These are phyloP conservation scores for Cordyceps militaris DNA, from an alignment of 2,329 filamentous ascomycete genomes.

Conservation along the genomic window DNA sequence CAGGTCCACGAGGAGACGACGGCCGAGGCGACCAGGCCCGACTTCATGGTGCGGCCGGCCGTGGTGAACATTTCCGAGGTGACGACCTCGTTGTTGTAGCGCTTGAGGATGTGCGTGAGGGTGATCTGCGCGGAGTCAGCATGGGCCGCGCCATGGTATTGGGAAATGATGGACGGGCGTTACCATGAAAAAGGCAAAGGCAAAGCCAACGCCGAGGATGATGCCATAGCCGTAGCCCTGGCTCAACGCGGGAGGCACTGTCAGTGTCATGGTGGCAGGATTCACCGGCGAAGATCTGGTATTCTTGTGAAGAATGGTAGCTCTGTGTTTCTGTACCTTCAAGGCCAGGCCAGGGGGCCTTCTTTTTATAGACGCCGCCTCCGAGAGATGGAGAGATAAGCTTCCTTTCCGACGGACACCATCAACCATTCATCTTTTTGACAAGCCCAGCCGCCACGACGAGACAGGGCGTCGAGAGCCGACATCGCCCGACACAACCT, in stretches of 20 bases:
- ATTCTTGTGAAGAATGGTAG: background rate
- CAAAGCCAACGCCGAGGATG: constrained; percentile 64
- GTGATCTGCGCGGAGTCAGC: constrained; percentile 37
- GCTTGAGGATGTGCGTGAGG: constrained; percentile 63
- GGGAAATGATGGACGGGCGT: background rate
- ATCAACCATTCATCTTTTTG: background rate
- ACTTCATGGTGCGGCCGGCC: constrained; percentile 81
- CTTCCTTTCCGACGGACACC: background rate
- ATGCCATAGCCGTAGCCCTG: constrained; percentile 73
- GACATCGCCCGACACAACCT: background rate
- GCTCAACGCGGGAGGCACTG: constrained; percentile 31
- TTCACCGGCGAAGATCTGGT: background rate
- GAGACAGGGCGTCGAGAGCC: background rate
- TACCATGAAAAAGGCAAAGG: constrained; percentile 66
- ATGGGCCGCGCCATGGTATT: background rate
- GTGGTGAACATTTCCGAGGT: constrained; percentile 92
- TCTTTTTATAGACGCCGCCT: background rate
- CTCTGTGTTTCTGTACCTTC: background rate
- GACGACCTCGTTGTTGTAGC: constrained; percentile 61
- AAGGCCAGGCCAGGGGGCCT: background rate
- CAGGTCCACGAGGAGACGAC: constrained; percentile 94
- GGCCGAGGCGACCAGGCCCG: constrained; percentile 77
- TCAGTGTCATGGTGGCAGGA: background rate
- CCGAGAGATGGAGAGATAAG: background rate
- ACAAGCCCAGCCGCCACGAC: background rate